Base-by-base conservation (phyloP, 306 rosid species). In the Fragaria vesca region DNA sequence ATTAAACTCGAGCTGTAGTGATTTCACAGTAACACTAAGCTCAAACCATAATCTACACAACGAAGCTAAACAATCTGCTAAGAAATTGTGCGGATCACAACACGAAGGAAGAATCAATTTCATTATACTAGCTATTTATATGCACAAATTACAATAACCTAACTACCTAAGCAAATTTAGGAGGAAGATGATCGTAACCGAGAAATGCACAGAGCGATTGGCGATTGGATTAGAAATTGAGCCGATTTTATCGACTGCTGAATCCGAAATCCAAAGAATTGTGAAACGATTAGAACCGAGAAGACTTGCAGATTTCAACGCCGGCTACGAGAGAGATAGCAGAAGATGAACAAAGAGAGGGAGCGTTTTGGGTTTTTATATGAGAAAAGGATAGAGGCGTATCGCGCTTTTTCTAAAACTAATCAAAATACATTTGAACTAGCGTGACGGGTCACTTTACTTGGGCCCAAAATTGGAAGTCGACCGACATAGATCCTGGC, bases 321-420 rank as follows among this genome's bases (percentile, higher is more conserved):
- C 15, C 71, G 75, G 13, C 54, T 42, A 67, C 30, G 81, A 55
- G 63, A 36, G 77, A 81, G 75, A 62, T 52, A 15, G 30, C 12
- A 26, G 34, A 12, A 24, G 34, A 8, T 3, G 34, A 30, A 43
- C 48, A 55, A 66, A n/a, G 6, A 5, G 40, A 36, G 40, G 40
- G 40, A 36, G 40, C 6, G 40, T 30, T 28, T 30, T 30, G 32
- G 32, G 32, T 30, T 2, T 30, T 30, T 30, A 30, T 30, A 30
- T 30, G 32, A 30, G 32, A 30, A 30, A 30, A 30, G 3, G 32
- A 30, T 30, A 2, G 32, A 30, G 32, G 32, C 32, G 32, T 30
- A 30, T 2, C 32, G 32, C 32, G 32, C 32, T 30, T 3, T 30
- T 2, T 30, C 3, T 30, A 30, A 30, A 30, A 30, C 32, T 30